Evolutionary conservation across 345 rosid genomes (phyloP).

Genomic region (Alliaria petiolata): DNA sequence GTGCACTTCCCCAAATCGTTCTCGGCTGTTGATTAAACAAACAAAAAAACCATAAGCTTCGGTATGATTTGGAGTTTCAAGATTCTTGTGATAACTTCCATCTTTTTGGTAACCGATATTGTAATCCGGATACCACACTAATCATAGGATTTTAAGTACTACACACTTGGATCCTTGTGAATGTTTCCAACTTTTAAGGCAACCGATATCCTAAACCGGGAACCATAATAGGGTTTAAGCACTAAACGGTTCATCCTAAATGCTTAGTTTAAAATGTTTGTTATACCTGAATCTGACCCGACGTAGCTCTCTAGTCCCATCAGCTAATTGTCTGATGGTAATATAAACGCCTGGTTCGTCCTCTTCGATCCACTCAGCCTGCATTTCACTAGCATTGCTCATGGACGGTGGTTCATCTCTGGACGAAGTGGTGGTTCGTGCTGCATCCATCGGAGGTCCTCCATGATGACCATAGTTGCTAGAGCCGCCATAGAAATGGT

Average conservation of each 20-base stretch:
- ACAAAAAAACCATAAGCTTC: background rate
- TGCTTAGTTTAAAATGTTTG: background rate
- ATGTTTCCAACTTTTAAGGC: background rate
- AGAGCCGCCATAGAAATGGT: slow-evolving; percentile 45
- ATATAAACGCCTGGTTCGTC: slow-evolving; percentile 96
- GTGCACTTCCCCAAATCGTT: slow-evolving; percentile 80
- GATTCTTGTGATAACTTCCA: background rate
- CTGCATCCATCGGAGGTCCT: slow-evolving; percentile 55
- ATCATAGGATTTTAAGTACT: background rate
- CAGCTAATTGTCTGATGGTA: slow-evolving; percentile 79
- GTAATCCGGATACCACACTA: background rate
- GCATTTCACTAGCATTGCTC: slow-evolving; percentile 92
- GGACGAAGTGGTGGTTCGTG: slow-evolving; percentile 81
- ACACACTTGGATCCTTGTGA: background rate
- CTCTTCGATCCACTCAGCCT: slow-evolving; percentile 87
- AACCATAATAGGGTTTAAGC: background rate
- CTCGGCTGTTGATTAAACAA: slow-evolving; percentile 57
- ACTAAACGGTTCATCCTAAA: background rate
- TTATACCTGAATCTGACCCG: slow-evolving; percentile 95
- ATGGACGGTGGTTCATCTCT: slow-evolving; percentile 87
- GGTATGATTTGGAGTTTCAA: background rate
- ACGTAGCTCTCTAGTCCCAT: slow-evolving; percentile 94
- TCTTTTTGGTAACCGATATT: background rate
- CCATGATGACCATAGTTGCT: slow-evolving; percentile 52
- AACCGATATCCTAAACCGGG: background rate